Percentiles rank a stretch among this genome's conserved stretches.
These are phyloP conservation scores for Beauveria sp. DNA, from an alignment of 2,329 filamentous ascomycete genomes.

Conservation along the genomic window DNA sequence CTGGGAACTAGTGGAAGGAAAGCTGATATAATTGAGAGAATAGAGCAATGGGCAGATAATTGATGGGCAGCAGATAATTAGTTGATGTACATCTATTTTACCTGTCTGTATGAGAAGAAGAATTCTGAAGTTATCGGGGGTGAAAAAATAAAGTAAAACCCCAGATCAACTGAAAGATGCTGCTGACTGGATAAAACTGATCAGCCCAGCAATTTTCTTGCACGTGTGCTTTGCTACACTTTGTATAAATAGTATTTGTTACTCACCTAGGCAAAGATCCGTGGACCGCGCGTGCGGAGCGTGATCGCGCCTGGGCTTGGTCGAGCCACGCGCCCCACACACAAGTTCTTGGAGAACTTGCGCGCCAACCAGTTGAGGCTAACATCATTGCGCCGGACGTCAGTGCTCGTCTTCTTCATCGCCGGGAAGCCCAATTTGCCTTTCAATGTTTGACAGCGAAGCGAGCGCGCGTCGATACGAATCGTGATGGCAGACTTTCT, in stretches of 20 bases:
- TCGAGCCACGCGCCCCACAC: not conserved
- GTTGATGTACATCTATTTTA: not conserved
- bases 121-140: not conserved
- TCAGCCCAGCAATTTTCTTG: not conserved
- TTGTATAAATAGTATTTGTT: too few relatives aligned
- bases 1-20: conserved; percentile 45
- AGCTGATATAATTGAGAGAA: conserved; percentile 44
- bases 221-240: too few relatives aligned
- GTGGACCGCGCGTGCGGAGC: not conserved
- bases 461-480: not conserved
- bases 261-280: not conserved
- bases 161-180: too few relatives aligned
- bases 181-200: too few relatives aligned
- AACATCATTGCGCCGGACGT: not conserved
- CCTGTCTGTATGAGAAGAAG: not conserved
- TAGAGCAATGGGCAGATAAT: conserved; percentile 48
- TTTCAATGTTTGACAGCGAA: not conserved
- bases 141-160: not conserved
- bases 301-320: not conserved
- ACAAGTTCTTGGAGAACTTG: too few relatives aligned
- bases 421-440: not conserved
- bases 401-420: not conserved
- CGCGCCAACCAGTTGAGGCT: not conserved
- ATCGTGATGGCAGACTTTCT: conserved; percentile 30
- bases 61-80: not conserved